These are phyloP conservation scores for Yamadazyma laniorum DNA, from an alignment of 805 yeast species.

Conservation along the genomic window DNA sequence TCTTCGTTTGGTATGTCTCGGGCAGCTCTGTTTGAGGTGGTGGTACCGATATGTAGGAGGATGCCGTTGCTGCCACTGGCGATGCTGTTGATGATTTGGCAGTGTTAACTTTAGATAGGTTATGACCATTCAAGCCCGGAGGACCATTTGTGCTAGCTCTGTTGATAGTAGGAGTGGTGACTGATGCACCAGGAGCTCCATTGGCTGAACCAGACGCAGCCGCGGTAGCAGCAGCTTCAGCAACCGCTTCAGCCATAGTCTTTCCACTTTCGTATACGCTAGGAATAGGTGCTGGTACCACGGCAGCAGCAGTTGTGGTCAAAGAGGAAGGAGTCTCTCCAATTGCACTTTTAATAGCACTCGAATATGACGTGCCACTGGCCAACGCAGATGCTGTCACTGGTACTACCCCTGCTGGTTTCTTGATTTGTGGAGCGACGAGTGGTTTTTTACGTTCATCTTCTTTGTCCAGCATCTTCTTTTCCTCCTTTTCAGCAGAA, in stretches of 20 bases:
- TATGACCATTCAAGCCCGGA: constrained; percentile 17
- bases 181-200: constrained; percentile 14
- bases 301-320: not conserved
- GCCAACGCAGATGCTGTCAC: constrained; percentile 8
- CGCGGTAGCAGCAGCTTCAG: constrained; percentile 22
- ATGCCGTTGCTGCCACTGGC: constrained; percentile 19
- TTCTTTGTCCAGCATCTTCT: constrained; percentile 5
- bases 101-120: constrained; percentile 5
- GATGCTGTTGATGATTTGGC: constrained; percentile 26
- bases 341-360: constrained; percentile 11
- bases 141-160: constrained; percentile 12
- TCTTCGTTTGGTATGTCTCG: constrained; percentile 6
- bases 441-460: constrained; percentile 11
- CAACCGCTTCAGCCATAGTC: constrained; percentile 15
- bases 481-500: constrained; percentile 7
- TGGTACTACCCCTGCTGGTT: not conserved
- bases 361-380: constrained; percentile 9
- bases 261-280: constrained; percentile 12
- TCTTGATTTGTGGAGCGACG: constrained; percentile 4
- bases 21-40: constrained; percentile 14
- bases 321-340: constrained; percentile 3
- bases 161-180: constrained; percentile 11
- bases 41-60: constrained; percentile 11
- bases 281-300: constrained; percentile 3
- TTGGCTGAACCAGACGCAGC: constrained; percentile 24